phyloP scores from a whole-genome alignment of 352 stramenopile species.

The Saprolegnia diclina region DNA sequence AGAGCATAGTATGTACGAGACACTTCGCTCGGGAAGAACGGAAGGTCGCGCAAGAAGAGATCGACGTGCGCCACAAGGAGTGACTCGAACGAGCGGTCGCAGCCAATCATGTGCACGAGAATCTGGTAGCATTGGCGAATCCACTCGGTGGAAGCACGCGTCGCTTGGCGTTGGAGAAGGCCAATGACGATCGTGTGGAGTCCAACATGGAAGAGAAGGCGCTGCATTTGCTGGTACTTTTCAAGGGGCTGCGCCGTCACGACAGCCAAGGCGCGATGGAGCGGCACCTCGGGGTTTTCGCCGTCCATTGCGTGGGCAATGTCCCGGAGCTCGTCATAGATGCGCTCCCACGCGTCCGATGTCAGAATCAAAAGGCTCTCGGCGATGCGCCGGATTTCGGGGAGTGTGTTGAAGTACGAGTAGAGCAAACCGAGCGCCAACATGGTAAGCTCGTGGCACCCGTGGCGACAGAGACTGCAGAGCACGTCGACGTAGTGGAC shows the following conservation, averaged over 20 bases:
- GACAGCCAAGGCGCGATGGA: neutral
- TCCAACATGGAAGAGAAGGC: neutral
- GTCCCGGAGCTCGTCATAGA: neutral
- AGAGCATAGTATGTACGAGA: neutral
- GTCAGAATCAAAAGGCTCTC: neutral
- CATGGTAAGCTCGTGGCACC: neutral
- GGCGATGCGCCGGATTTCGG: neutral
- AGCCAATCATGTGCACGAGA: neutral
- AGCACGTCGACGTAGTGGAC: neutral
- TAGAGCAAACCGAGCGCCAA: neutral
- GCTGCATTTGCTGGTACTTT: neutral
- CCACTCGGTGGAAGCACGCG: neutral
- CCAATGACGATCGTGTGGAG: neutral
- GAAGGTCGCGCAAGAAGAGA: neutral
- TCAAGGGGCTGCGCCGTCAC: neutral
- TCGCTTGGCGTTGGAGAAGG: neutral
- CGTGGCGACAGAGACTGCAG: neutral
- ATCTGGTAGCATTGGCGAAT: neutral
- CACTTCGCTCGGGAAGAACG: neutral
- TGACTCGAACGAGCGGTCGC: neutral
- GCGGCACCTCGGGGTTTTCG: neutral
- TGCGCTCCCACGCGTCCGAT: neutral
- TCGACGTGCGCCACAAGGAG: neutral
- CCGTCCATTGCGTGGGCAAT: neutral
- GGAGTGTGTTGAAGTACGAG: neutral